Evolutionary conservation across 805 yeast genomes (phyloP).

Genomic region (Scheffersomyces stipitis): DNA sequence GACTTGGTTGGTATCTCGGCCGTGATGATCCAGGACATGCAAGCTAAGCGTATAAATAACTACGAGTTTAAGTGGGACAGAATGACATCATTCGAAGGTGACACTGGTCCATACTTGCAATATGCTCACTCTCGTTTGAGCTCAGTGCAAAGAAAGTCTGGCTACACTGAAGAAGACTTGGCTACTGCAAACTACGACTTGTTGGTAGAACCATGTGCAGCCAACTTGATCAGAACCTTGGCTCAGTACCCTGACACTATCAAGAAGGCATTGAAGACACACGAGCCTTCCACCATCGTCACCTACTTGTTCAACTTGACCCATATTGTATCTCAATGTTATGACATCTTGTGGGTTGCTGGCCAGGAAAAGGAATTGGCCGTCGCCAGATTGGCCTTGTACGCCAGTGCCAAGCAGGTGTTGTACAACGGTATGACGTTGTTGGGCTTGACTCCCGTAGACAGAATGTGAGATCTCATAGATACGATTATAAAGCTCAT

Average conservation of each 20-base stretch:
- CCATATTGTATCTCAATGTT: conserved; percentile 94
- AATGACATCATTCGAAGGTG: conserved; percentile 98
- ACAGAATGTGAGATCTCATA: conserved; percentile 80
- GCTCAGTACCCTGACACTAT: conserved; percentile 91
- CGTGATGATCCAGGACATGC: conserved; percentile 99
- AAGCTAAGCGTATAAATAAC: conserved; percentile 92
- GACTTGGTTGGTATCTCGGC: conserved; percentile 96
- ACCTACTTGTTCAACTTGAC: conserved; percentile 90
- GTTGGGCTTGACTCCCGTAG: conserved; percentile 96
- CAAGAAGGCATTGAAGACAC: conserved; percentile 76
- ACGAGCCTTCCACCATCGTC: conserved; percentile 92
- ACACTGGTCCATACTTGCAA: conserved; percentile 98
- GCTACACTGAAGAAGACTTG: conserved; percentile 40
- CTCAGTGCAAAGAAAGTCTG: conserved; percentile 87
- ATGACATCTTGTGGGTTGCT: conserved; percentile 94
- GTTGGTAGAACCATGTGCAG: conserved; percentile 70
- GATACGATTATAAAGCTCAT: too few relatives aligned
- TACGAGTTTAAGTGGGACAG: conserved; percentile 97
- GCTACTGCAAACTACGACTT: conserved; percentile 55
- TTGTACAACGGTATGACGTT: conserved; percentile 85
- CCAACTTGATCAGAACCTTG: conserved; percentile 68
- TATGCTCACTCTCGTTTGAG: conserved; percentile 97
- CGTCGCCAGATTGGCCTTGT: conserved; percentile 86
- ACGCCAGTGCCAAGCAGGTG: conserved; percentile 86
- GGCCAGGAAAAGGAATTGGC: conserved; percentile 90